These are phyloP conservation scores for Fusarium sublunatum DNA, from an alignment of 2,329 filamentous ascomycete species.

Conservation along the genomic window DNA sequence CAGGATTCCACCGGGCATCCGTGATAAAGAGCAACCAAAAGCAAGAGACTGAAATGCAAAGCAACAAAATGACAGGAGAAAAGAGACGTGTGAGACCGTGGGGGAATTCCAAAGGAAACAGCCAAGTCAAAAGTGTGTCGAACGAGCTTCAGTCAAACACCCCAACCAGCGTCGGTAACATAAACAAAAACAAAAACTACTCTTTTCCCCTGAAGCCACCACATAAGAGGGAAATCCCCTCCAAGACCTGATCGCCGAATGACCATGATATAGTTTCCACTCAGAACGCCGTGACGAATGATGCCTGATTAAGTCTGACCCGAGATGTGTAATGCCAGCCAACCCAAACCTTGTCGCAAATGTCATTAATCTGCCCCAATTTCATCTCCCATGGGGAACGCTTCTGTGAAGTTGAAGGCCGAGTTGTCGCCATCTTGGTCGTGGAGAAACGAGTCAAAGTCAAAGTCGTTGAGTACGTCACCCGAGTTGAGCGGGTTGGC, in stretches of 20 bases:
- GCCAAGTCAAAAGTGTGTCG: conserved; percentile 29
- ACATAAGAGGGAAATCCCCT: conserved; percentile 45
- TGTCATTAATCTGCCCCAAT: conserved; percentile 66
- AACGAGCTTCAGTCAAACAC: conserved; percentile 30
- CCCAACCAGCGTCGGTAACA: conserved; percentile 35
- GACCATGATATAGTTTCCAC: conserved; percentile 56
- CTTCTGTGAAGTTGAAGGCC: conserved; percentile 65
- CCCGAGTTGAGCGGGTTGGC: conserved; percentile 64
- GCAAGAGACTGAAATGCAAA: conserved; percentile 31
- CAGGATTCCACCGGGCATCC: conserved; percentile 28
- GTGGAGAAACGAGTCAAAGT: conserved; percentile 75
- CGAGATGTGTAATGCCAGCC: conserved; percentile 46
- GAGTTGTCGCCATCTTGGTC: conserved; percentile 61
- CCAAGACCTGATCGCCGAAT: conserved; percentile 53
- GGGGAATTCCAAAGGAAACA: conserved; percentile 26
- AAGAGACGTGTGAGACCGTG: conserved; percentile 30
- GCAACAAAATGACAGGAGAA: conserved; percentile 34
- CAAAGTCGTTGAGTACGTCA: conserved; percentile 74
- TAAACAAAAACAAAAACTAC: conserved; percentile 40
- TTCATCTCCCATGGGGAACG: conserved; percentile 66
- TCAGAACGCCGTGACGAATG: conserved; percentile 55
- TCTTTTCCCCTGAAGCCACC: conserved; percentile 51
- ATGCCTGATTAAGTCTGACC: conserved; percentile 55
- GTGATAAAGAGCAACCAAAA: conserved; percentile 21
- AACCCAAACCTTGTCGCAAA: conserved; percentile 39